Conservation (phyloP, 2,329 filamentous ascomycete species). For the Graphiopsis chlorocephala region DNA sequence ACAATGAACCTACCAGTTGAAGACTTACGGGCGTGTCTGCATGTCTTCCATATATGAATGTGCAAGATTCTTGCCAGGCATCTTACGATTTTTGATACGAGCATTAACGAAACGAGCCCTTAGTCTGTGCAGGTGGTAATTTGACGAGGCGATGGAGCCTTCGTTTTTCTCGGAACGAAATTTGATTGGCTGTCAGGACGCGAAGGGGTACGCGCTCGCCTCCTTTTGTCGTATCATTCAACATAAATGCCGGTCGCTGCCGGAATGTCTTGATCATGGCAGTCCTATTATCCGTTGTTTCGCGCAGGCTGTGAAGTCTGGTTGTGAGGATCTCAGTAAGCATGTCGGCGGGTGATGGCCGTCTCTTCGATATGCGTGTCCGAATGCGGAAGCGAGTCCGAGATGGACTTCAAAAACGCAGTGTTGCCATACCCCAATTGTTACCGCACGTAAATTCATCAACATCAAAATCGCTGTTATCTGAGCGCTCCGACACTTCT, state of each 20-base stretch:
- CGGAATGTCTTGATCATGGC: not conserved
- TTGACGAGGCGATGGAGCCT: not conserved
- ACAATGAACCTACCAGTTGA: not conserved
- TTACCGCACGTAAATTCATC: not conserved
- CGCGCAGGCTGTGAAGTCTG: not conserved
- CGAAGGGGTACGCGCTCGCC: not conserved
- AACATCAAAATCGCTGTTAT: not conserved
- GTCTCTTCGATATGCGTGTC: too few relatives aligned
- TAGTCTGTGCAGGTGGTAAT: not conserved
- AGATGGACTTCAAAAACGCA: too few relatives aligned
- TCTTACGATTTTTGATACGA: conserved; percentile 3
- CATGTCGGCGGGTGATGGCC: too few relatives aligned
- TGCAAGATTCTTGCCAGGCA: not conserved
- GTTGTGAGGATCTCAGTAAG: not conserved
- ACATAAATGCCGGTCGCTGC: not conserved
- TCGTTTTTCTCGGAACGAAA: not conserved
- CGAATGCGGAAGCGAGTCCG: too few relatives aligned
- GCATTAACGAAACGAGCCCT: not conserved
- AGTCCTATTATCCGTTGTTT: not conserved
- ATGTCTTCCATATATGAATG: not conserved
- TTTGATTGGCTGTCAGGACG: not conserved
- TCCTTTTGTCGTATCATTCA: not conserved
- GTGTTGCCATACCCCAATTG: not conserved
- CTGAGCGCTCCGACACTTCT: too few relatives aligned
- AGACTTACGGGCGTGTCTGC: not conserved